Conservation (phyloP, 192 early-diverging fungal species). For the Ambispora gerdemannii region DNA sequence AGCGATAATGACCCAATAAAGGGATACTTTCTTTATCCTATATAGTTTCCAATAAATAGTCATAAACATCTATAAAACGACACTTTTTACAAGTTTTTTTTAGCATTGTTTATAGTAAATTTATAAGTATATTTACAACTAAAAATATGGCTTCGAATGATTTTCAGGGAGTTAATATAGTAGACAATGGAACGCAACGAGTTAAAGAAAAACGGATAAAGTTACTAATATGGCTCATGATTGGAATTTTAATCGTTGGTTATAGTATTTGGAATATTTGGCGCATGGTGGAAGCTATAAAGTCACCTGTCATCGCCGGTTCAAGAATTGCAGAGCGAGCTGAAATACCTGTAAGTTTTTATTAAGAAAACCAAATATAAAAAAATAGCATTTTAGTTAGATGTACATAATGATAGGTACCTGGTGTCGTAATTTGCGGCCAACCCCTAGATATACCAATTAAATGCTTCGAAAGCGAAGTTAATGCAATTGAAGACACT, state of each 20-base stretch:
- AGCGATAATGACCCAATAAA: too few species aligned
- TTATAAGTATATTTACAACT: too few species aligned
- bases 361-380: not conserved
- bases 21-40: too few species aligned
- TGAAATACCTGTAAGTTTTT: not conserved
- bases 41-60: too few species aligned
- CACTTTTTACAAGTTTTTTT: too few species aligned
- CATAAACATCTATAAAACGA: too few species aligned
- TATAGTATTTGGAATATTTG: constrained; percentile 25
- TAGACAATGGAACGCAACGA: not conserved
- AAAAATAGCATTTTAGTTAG: not conserved
- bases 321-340: not conserved
- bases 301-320: not conserved
- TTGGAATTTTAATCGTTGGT: not conserved
- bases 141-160: too few species aligned
- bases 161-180: too few species aligned
- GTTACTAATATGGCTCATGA: constrained; percentile 5
- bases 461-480: constrained; percentile 1
- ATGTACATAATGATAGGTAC: not conserved
- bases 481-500: constrained; percentile 19
- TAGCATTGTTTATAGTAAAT: too few species aligned
- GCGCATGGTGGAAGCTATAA: constrained; percentile 8
- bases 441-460: not conserved
- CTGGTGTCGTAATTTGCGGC: constrained; percentile 10
- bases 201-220: constrained; percentile 1